phyloP scores from a whole-genome alignment of 2,329 filamentous ascomycete species.

The Chalaropsis ovoidea region DNA sequence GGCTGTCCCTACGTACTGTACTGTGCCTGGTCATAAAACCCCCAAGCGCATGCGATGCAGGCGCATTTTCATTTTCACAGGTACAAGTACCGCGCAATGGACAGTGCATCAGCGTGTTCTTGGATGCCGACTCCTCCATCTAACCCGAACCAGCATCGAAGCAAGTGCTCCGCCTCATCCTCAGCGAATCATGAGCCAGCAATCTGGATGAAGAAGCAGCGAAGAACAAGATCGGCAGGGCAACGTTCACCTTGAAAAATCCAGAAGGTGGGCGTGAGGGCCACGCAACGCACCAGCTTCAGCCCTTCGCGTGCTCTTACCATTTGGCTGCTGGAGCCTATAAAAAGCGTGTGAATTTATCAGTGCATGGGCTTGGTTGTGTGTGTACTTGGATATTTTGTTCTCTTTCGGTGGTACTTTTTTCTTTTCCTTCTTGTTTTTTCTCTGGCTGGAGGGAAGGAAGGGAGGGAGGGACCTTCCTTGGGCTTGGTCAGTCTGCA shows the following conservation, averaged over 20 bases:
- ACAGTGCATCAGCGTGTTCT: constrained; percentile 1
- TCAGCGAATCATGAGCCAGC: background rate
- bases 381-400: background rate
- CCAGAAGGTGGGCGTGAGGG: background rate
- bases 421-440: background rate
- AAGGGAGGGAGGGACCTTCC: background rate
- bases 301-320: background rate
- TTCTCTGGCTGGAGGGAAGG: background rate
- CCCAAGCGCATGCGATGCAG: background rate
- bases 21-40: background rate
- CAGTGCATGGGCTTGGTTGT: background rate
- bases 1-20: no score
- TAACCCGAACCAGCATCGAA: constrained; percentile 3
- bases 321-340: background rate
- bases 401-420: background rate
- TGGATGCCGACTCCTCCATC: constrained; percentile 2
- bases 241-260: background rate
- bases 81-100: background rate
- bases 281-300: background rate
- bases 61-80: background rate
- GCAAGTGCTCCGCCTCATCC: constrained; percentile 7
- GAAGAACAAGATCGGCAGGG: constrained; percentile 10
- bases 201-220: constrained; percentile 5
- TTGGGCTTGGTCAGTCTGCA: background rate
- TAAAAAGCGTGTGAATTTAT: background rate